Evolutionary conservation across 1,284 basidiomycete species (phyloP), one percentile per base, ranked within the genome.

Genomic region (Sporisorium exsertum): DNA sequence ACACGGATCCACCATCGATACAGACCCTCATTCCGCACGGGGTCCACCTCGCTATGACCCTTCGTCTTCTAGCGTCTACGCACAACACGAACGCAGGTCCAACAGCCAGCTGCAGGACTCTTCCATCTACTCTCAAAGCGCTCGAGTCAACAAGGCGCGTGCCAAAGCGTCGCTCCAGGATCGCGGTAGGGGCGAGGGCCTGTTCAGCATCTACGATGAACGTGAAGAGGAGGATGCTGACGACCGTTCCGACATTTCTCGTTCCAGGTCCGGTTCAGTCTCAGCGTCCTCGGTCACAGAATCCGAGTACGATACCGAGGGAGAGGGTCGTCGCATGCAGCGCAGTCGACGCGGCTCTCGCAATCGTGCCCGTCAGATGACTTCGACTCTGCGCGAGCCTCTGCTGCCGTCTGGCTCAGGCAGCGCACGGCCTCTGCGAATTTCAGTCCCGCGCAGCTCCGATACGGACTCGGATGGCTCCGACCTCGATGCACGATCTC

Each of bases 211-310:
- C 54, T 73, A 72, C 51, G 74, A 77, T 32, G 69, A 76, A 42
- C 54, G 46, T 2, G 58, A 58, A 33, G 70, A 62, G 1, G 55
- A 75, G 1, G 49, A 65, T 16, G 58, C 43, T 15, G 54, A 63
- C n/a, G 52, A 72, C 18, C 64, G 52, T n/a, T 70, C 70, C 63
- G 63, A 66, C 57, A 47, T 68, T 35, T 77, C 74, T 5, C 58
- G 67, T n/a, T 70, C 74, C 42, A 51, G 74, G 18, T 69, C 70
- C 16, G 56, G 58, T 5, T 70, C 70, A 5, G 29, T 77, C 27
- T 77, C 74, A 3, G 74, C 74, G 13, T 77, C 74, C 15, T 77
- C 74, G 7, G 70, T 77, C 57, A 73, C 74, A 22, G 74, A 77
- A 10, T 72, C 70, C 3, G 70, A 66, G 0, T 73, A 72, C 27